A percentile compares a stretch with the other conserved stretches of the same genome.
phyloP scores from a whole-genome alignment of 2,329 filamentous ascomycete genomes.

The Penicillium sp. region DNA sequence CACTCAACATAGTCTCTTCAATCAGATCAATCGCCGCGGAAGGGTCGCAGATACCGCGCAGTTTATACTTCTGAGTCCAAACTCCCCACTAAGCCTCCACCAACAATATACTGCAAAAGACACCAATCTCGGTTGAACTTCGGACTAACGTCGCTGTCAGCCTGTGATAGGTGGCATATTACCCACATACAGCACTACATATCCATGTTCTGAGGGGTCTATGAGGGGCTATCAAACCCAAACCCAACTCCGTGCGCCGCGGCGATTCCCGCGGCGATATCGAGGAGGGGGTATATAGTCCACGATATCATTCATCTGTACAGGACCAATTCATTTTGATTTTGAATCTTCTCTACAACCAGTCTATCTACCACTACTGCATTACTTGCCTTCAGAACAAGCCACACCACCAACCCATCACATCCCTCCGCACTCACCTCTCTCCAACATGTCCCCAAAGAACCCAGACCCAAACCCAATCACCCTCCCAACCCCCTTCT shows the following conservation, averaged over 20 bases:
- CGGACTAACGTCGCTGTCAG: neutral
- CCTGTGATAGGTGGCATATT: neutral
- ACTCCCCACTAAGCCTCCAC: neutral
- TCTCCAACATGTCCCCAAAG: neutral
- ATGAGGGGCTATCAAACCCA: neutral
- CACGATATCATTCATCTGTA: neutral
- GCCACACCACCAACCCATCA: neutral
- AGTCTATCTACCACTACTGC: neutral
- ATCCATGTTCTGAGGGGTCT: neutral
- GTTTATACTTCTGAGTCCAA: neutral
- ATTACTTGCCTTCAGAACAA: neutral
- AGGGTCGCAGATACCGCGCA: neutral
- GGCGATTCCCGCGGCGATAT: neutral
- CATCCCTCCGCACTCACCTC: no score
- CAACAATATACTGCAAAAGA: neutral
- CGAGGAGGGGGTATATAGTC: neutral
- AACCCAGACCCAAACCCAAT: conserved; percentile 3
- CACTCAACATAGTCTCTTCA: no score
- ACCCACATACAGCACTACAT: neutral
- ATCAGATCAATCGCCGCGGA: neutral
- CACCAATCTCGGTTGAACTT: neutral
- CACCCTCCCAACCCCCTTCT: conserved; percentile 60
- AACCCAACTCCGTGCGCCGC: neutral
- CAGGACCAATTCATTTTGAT: neutral
- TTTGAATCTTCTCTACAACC: neutral